A percentile compares a stretch with the other conserved stretches of the same genome.
phyloP scores from a whole-genome alignment of 371 early-diverging fungal species.

The Chytridiales sp. region DNA sequence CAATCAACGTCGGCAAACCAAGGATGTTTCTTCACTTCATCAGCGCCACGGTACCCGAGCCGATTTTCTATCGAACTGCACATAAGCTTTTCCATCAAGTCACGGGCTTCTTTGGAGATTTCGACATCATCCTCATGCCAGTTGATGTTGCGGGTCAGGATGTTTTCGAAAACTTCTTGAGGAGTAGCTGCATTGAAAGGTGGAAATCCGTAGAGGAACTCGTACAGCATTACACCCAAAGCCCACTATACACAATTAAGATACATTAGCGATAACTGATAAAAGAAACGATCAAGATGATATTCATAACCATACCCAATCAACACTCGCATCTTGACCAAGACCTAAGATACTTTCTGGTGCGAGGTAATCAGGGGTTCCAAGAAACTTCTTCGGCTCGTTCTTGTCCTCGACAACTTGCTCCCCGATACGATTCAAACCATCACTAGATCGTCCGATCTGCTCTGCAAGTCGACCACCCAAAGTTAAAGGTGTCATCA shows the following conservation, averaged over 20 bases:
- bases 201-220: constrained; percentile 84
- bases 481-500: constrained; percentile 1
- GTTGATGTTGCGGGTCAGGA: constrained; percentile 66
- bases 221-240: constrained; percentile 84
- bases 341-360: constrained; percentile 90
- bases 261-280: neutral
- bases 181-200: constrained; percentile 87
- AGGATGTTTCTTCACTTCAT: constrained; percentile 77
- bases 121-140: constrained; percentile 64
- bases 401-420: constrained; percentile 26
- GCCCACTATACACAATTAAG: constrained; percentile 70
- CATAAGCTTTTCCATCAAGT: constrained; percentile 83
- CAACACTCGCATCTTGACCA: constrained; percentile 82
- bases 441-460: too few relatives aligned
- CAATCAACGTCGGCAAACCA: constrained; percentile 91
- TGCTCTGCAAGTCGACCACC: constrained; percentile 32
- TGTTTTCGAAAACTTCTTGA: constrained; percentile 83
- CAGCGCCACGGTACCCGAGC: constrained; percentile 69
- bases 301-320: constrained; percentile 69
- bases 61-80: constrained; percentile 73
- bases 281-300: constrained; percentile 10
- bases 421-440: too few relatives aligned
- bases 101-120: constrained; percentile 78
- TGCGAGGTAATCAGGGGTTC: constrained; percentile 98
- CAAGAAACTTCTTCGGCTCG: constrained; percentile 61